Percentiles rank a stretch among this genome's conserved stretches.
Conservation (phyloP, 225 moss, liverwort and hornwort genomes). For the Asterella californica region DNA sequence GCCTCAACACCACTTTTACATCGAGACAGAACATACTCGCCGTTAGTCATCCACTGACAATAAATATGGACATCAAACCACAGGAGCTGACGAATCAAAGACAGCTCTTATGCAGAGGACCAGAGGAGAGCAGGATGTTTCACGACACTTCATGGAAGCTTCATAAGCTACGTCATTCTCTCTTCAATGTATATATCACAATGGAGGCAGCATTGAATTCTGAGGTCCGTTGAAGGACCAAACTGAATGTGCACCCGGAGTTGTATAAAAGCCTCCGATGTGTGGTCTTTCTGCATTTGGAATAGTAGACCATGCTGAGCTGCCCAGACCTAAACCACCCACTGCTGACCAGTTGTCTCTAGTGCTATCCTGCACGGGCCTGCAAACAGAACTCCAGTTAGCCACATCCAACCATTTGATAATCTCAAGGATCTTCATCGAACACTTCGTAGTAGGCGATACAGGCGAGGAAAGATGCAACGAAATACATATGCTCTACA, state of each 20-base stretch:
- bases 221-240: slow-evolving; percentile 61
- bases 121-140: slow-evolving; percentile 28
- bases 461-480: too few relatives aligned
- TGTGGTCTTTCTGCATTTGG: slow-evolving; percentile 43
- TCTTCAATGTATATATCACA: slow-evolving; percentile 38
- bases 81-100: slow-evolving; percentile 17
- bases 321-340: slow-evolving; percentile 46
- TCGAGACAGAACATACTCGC: slow-evolving; percentile 3
- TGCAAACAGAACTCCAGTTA: slow-evolving; percentile 21
- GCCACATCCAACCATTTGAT: not conserved
- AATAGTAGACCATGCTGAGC: slow-evolving; percentile 56
- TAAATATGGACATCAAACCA: slow-evolving; percentile 8
- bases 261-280: slow-evolving; percentile 62
- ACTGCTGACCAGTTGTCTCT: slow-evolving; percentile 53
- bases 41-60: slow-evolving; percentile 9
- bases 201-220: slow-evolving; percentile 33
- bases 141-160: slow-evolving; percentile 25
- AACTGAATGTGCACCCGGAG: slow-evolving; percentile 69
- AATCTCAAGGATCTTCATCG: not conserved
- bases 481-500: too few relatives aligned
- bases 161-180: slow-evolving; percentile 35
- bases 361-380: slow-evolving; percentile 50
- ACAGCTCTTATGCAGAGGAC: slow-evolving; percentile 26
- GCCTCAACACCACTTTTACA: slow-evolving; percentile 2
- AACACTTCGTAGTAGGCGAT: too few relatives aligned